Evolutionary conservation across 2,329 filamentous ascomycete genomes (phyloP).

Genomic region (Chaetothyriales sp.): DNA sequence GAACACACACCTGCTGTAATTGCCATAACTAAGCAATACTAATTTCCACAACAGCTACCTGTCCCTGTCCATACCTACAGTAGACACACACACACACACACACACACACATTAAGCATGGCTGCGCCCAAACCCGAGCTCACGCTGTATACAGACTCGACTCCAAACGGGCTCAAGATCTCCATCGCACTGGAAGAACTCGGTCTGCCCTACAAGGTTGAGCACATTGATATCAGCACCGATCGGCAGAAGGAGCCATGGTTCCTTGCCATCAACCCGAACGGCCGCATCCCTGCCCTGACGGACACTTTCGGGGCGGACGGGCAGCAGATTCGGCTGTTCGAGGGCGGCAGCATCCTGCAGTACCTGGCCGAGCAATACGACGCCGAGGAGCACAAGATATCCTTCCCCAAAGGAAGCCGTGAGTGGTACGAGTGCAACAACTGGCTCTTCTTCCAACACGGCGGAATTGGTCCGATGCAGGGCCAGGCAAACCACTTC

Average conservation of each 20-base stretch:
- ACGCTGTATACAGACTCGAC: slow-evolving; percentile 70
- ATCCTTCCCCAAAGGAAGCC: slow-evolving; percentile 55
- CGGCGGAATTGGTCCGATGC: slow-evolving; percentile 57
- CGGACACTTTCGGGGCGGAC: slow-evolving; percentile 38
- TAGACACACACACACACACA: too few relatives aligned
- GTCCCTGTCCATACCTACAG: background rate
- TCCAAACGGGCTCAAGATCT: slow-evolving; percentile 81
- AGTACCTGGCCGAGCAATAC: slow-evolving; percentile 70
- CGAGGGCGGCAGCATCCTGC: slow-evolving; percentile 69
- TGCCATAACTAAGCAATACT: too few relatives aligned
- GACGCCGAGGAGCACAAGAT: slow-evolving; percentile 72
- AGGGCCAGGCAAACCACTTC: slow-evolving; percentile 76
- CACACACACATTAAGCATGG: background rate
- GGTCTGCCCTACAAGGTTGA: slow-evolving; percentile 31
- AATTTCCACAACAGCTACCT: background rate
- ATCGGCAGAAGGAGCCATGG: slow-evolving; percentile 71
- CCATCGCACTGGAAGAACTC: slow-evolving; percentile 73
- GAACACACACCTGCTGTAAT: background rate
- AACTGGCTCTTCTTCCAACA: slow-evolving; percentile 70
- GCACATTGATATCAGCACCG: slow-evolving; percentile 39
- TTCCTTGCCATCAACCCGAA: slow-evolving; percentile 88
- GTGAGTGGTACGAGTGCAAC: slow-evolving; percentile 64
- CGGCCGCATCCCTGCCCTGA: slow-evolving; percentile 55
- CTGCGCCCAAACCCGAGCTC: slow-evolving; percentile 30
- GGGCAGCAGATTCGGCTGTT: slow-evolving; percentile 62